Evolutionary conservation across 129 eudicot genomes (phyloP).

Genomic region (Arctium minus): DNA sequence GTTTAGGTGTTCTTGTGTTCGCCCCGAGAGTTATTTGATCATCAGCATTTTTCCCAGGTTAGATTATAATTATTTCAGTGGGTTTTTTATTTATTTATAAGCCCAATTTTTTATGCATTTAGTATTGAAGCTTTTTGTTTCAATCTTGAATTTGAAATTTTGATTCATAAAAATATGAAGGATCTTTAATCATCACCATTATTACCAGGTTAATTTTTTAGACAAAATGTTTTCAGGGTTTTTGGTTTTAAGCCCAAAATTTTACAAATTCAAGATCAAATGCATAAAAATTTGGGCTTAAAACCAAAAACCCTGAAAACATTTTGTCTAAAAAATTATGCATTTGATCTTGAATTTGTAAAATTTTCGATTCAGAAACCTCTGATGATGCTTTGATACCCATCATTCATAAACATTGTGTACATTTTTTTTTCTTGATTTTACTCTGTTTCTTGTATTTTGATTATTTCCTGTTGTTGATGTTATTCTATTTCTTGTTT

Average conservation of each 20-base stretch:
- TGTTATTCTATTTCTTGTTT: conserved; percentile 4
- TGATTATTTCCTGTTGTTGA: not conserved
- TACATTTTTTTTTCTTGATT: not conserved
- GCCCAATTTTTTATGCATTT: not conserved
- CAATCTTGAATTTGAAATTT: conserved; percentile 1
- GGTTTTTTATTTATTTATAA: not conserved
- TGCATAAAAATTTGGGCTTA: not conserved
- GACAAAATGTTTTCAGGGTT: not conserved
- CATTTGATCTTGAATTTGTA: not conserved
- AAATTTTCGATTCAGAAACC: not conserved
- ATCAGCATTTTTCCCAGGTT: conserved; percentile 29
- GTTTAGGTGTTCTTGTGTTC: not conserved
- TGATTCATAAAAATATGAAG: not conserved
- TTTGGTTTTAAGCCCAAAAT: not conserved
- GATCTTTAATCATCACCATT: not conserved
- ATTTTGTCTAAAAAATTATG: not conserved
- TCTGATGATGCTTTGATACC: not conserved
- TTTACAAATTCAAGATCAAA: not conserved
- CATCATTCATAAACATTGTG: not conserved
- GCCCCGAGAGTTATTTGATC: conserved; percentile 3
- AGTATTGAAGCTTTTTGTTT: not conserved
- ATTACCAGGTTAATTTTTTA: not conserved
- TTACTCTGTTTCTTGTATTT: conserved; percentile 1
- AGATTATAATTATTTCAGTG: not conserved
- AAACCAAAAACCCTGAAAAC: not conserved